Percentiles rank a stretch among this genome's conserved stretches.
These are phyloP conservation scores for Apophysomyces ossiformis DNA, from an alignment of 371 early-diverging fungal genomes.

Conservation along the genomic window DNA sequence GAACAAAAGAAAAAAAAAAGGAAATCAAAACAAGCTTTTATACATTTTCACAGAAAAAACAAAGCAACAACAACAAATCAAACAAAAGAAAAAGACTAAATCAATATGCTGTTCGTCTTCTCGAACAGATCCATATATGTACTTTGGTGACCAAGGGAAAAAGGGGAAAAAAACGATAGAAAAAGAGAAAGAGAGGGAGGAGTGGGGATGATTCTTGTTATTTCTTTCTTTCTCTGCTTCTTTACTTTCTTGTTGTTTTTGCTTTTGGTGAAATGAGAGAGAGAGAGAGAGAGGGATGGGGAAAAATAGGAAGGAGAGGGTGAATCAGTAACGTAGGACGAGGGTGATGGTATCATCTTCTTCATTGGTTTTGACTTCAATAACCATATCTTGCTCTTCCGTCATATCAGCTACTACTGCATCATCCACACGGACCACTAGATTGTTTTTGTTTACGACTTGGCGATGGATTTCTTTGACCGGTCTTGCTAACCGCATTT, in stretches of 20 bases:
- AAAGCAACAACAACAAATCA: too few relatives aligned
- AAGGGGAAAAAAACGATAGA: not conserved
- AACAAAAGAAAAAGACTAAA: too few relatives aligned
- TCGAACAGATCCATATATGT: too few relatives aligned
- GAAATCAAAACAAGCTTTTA: too few relatives aligned
- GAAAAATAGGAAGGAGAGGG: not conserved
- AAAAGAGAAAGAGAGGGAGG: not conserved
- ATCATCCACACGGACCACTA: conserved; percentile 56
- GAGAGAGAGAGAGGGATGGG: not conserved
- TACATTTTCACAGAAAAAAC: too few relatives aligned
- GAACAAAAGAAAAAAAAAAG: too few relatives aligned
- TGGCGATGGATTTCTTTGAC: conserved; percentile 43
- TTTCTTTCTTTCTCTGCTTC: too few relatives aligned
- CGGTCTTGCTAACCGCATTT: conserved; percentile 43
- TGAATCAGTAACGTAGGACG: conserved; percentile 44
- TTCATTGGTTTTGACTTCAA: conserved; percentile 45
- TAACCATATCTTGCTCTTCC: conserved; percentile 60
- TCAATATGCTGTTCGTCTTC: too few relatives aligned
- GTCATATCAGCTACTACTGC: conserved; percentile 52
- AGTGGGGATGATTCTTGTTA: not conserved
- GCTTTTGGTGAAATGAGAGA: not conserved
- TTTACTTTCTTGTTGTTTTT: not conserved
- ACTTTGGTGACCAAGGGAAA: not conserved
- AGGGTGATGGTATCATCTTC: conserved; percentile 47
- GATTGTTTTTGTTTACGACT: conserved; percentile 28